Conservation (phyloP, 495 filamentous ascomycete species). For the Achaetomiella virescens region DNA sequence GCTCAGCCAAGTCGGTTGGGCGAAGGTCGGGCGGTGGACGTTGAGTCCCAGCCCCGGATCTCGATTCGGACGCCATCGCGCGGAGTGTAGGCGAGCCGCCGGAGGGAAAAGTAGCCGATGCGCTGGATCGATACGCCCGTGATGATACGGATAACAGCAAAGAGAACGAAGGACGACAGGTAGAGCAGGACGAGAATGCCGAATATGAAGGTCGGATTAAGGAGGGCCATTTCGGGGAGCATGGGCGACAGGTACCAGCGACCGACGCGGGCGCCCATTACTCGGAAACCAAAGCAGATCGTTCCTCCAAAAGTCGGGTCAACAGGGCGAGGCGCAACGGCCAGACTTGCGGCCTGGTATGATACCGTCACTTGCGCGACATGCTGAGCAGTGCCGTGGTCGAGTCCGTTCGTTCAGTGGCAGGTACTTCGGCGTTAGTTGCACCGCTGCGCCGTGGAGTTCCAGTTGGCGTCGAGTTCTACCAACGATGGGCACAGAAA, state of each 20-base stretch:
- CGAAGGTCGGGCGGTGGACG: conserved; percentile 87
- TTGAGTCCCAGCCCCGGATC: conserved; percentile 78
- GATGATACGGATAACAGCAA: conserved; percentile 84
- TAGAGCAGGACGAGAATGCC: conserved; percentile 80
- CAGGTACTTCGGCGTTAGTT: neutral
- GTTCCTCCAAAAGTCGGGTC: neutral
- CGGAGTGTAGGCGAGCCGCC: conserved; percentile 81
- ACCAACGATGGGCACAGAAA: neutral
- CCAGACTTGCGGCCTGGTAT: conserved; percentile 14
- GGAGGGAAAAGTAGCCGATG: conserved; percentile 83
- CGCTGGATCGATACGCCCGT: conserved; percentile 96
- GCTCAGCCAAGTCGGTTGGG: conserved; percentile 94
- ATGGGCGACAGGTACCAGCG: conserved; percentile 15
- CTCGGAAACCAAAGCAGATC: neutral
- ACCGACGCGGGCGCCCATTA: conserved; percentile 9
- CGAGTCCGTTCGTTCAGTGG: conserved; percentile 8
- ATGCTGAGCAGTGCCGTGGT: conserved; percentile 20
- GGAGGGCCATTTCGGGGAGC: conserved; percentile 39
- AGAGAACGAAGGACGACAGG: conserved; percentile 84
- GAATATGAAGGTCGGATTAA: conserved; percentile 71
- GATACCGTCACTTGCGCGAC: conserved; percentile 17
- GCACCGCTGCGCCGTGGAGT: neutral
- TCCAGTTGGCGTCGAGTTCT: neutral
- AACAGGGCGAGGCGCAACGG: neutral
- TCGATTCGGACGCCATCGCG: conserved; percentile 83